phyloP scores from a whole-genome alignment of 768 basidiomycete species.

The Suillus spraguei region DNA sequence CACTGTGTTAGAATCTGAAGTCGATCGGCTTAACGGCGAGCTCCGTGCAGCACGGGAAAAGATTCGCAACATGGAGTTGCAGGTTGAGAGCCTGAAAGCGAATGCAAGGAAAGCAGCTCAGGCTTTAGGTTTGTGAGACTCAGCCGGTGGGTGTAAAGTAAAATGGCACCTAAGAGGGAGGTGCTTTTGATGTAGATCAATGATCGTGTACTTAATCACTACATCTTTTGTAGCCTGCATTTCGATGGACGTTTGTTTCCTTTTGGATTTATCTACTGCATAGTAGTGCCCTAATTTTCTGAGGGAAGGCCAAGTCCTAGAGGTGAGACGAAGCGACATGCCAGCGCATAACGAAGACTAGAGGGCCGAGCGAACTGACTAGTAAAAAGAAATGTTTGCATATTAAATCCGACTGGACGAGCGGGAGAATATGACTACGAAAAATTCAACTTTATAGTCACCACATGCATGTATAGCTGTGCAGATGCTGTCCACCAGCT shows the following conservation, averaged over 20 bases:
- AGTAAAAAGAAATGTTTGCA: no score
- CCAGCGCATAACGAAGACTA: no score
- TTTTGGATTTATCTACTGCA: neutral
- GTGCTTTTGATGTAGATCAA: neutral
- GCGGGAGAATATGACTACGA: no score
- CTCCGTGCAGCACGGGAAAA: constrained; percentile 80
- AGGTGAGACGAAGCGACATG: no score
- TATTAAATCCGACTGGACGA: no score
- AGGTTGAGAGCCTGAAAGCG: constrained; percentile 72
- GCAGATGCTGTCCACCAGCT: no score
- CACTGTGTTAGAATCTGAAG: constrained; percentile 53
- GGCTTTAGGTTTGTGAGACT: constrained; percentile 37
- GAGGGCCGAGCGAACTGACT: no score
- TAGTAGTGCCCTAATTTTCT: neutral
- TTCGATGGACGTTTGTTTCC: neutral
- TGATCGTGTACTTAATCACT: neutral
- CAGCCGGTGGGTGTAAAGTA: neutral
- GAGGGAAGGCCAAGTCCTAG: no score
- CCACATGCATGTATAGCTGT: no score
- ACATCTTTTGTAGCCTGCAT: constrained; percentile 1
- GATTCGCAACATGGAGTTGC: constrained; percentile 82
- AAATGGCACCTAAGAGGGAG: constrained; percentile 1
- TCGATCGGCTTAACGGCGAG: constrained; percentile 60
- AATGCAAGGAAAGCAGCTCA: constrained; percentile 80
- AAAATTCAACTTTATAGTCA: no score